These are phyloP conservation scores for Suaeda aralocaspica DNA, from an alignment of 148 eudicot genomes.

Conservation along the genomic window DNA sequence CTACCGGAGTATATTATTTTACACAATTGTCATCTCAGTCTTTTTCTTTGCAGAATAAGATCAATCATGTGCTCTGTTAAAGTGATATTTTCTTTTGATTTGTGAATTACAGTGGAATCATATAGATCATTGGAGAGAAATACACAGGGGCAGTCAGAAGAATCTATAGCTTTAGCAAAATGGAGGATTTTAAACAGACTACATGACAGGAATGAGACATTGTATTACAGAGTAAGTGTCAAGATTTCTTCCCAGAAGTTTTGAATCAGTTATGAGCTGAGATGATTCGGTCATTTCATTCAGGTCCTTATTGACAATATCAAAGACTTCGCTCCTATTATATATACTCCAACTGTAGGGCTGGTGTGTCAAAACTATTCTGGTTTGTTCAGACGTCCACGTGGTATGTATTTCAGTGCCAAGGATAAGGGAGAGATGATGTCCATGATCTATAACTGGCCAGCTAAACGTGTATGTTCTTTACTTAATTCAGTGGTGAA, in stretches of 20 bases:
- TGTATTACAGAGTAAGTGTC: constrained; percentile 83
- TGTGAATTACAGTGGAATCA: constrained; percentile 65
- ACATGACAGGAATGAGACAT: constrained; percentile 94
- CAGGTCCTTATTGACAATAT: constrained; percentile 96
- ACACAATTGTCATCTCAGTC: not conserved
- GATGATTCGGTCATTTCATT: constrained; percentile 27
- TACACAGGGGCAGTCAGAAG: constrained; percentile 62
- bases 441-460: constrained; percentile 99
- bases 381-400: constrained; percentile 97
- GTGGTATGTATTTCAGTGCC: constrained; percentile 99
- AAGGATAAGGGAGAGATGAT: constrained; percentile 99
- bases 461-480: constrained; percentile 61
- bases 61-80: not conserved
- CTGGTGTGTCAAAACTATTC: constrained; percentile 97
- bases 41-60: not conserved
- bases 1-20: not conserved
- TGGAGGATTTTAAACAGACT: constrained; percentile 96
- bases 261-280: constrained; percentile 23
- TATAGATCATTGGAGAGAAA: constrained; percentile 78
- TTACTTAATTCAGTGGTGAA: not conserved
- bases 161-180: constrained; percentile 68
- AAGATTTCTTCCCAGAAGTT: constrained; percentile 13
- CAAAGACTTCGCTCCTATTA: constrained; percentile 88
- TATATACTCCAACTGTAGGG: constrained; percentile 99
- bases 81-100: constrained; percentile 16